These are phyloP conservation scores for Saccharomyces jurei DNA, from an alignment of 805 yeast species.

Conservation along the genomic window DNA sequence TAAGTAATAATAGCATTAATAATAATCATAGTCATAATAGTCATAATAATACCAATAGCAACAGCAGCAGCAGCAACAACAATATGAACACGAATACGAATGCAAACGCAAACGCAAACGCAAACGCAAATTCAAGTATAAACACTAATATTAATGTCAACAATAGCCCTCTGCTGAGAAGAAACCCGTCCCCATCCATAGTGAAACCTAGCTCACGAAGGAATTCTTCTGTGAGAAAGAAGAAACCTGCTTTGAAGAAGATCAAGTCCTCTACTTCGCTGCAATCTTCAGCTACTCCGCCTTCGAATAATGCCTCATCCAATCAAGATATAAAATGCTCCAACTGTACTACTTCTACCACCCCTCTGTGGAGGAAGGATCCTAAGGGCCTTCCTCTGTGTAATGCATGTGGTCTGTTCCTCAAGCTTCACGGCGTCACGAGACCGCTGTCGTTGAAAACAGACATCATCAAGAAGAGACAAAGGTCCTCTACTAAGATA, in stretches of 20 bases:
- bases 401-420: conserved; percentile 89
- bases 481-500: conserved; percentile 33
- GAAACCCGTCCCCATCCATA: neutral
- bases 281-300: neutral
- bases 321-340: conserved; percentile 46
- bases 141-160: neutral
- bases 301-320: neutral
- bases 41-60: neutral
- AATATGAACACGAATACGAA: neutral
- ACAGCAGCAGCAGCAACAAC: neutral
- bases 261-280: neutral
- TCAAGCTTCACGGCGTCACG: conserved; percentile 86
- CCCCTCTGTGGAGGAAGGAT: conserved; percentile 91
- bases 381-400: conserved; percentile 86
- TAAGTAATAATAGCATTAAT: neutral
- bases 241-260: conserved; percentile 3
- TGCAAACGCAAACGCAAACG: no score
- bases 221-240: conserved; percentile 1
- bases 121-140: no score
- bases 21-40: neutral
- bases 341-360: conserved; percentile 81
- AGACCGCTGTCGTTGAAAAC: conserved; percentile 85
- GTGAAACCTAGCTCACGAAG: neutral
- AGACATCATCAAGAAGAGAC: conserved; percentile 85
- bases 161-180: neutral